Conservation (phyloP, 352 stramenopile species). For the Phytophthora sp. region DNA sequence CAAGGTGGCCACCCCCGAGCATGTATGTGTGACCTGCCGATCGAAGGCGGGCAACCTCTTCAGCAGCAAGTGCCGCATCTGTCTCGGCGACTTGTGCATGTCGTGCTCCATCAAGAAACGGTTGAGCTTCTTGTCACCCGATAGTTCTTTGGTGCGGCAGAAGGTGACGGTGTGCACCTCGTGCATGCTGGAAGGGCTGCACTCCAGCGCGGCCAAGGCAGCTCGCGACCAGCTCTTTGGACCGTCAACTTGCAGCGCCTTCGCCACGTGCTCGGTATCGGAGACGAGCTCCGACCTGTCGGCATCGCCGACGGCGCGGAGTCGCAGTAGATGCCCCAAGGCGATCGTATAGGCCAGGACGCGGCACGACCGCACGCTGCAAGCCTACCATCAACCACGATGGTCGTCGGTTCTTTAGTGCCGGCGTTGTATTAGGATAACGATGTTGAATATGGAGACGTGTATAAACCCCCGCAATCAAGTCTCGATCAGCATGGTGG, state of each 20-base stretch:
- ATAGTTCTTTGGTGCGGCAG: constrained; percentile 21
- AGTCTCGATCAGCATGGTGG: not conserved
- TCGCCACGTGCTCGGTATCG: constrained; percentile 28
- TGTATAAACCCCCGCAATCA: constrained; percentile 1
- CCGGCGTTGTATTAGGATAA: constrained; percentile 25
- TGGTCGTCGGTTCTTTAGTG: constrained; percentile 25
- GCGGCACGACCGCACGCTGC: not conserved
- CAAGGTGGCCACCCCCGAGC: constrained; percentile 1
- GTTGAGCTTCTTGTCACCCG: constrained; percentile 33
- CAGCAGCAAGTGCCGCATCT: constrained; percentile 46
- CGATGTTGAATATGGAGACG: constrained; percentile 13
- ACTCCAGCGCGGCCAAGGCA: constrained; percentile 21
- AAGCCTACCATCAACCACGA: constrained; percentile 4
- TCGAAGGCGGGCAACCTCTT: constrained; percentile 29
- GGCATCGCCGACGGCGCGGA: constrained; percentile 12
- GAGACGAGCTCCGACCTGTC: constrained; percentile 31
- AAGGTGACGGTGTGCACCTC: constrained; percentile 30
- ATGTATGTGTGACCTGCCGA: constrained; percentile 33
- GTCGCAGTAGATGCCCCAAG: constrained; percentile 4
- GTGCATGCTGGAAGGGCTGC: constrained; percentile 36
- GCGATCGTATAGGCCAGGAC: constrained; percentile 8
- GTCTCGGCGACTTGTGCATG: constrained; percentile 41
- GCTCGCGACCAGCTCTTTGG: constrained; percentile 33
- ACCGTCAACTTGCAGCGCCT: constrained; percentile 18
- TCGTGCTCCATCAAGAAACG: constrained; percentile 48